Base-by-base conservation (phyloP, 352 stramenopile species). In the Phytophthora fragariaefolia region DNA sequence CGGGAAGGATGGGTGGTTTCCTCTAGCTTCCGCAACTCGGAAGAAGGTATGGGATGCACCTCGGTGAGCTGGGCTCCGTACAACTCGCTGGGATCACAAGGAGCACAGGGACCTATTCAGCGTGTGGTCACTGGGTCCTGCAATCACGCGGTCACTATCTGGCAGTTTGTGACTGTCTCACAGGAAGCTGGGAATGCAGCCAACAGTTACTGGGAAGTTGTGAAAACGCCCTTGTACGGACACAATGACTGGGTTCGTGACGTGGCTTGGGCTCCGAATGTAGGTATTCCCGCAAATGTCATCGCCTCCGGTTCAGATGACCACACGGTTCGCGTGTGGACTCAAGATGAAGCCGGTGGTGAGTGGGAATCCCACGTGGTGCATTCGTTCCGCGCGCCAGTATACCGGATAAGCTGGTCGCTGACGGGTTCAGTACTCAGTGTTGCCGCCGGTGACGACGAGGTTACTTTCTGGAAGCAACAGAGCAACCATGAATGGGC, bases 381-480 rank as follows among this genome's bases (percentile, higher is more conserved):
- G 49, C 75, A 91, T 55, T 87, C 77, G 45, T 96, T 94, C 64
- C 76, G 71, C 22, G 74, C 78, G 40, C 81, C 88, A 1, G 83
- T 94, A 50, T 93, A 94, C 58, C 81, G 86, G 58, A 84, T 96
- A 81, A 91, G 80, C 71, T 96, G 88, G 88, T 96, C 88, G 40
- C 73, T 91, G 13, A 91, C 83, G 2, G 85, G 81, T 34, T 79
- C 71, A 6, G 78, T 91, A 55, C 79, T 93, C 23, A 89, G 82
- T 48, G 78, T 88, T 24, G 81, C 83, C 10, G 68, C 77, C 34
- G 85, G 82, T 34, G 85, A 93, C 59, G 83, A 93, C 43, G 77
- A 91, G 22, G 77, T 91, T 50, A 93, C 81, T 3, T 87, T 96
- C 55, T 96, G 88, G 88, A 96, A 94, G 67, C 82, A 92, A 52